Evolutionary conservation across 305 asterid species (phyloP).

Genomic region (Fraxinus sp.): DNA sequence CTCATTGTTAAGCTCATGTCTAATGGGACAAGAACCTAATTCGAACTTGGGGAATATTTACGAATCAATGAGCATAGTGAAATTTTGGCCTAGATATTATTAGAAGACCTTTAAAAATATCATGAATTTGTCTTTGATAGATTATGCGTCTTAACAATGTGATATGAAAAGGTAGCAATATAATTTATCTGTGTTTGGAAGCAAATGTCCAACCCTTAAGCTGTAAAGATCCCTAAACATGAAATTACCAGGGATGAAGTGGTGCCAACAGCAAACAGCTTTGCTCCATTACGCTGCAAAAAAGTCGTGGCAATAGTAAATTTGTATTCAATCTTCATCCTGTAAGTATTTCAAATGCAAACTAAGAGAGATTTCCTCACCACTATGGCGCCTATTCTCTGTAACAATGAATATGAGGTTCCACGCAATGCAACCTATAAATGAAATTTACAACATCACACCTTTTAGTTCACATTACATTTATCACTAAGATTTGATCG

Average conservation of each 20-base stretch:
- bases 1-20: background rate
- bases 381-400: background rate
- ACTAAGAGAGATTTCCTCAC: slow-evolving; percentile 17
- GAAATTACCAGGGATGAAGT: slow-evolving; percentile 70
- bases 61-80: background rate
- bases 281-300: slow-evolving; percentile 70
- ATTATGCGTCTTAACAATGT: slow-evolving; percentile 3
- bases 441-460: slow-evolving; percentile 24
- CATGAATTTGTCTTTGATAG: background rate
- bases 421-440: slow-evolving; percentile 77
- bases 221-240: background rate
- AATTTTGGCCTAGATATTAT: background rate
- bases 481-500: background rate
- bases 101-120: background rate
- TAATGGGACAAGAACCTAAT: background rate
- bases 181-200: background rate
- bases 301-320: no score
- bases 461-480: slow-evolving; percentile 7
- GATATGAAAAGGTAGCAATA: background rate
- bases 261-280: slow-evolving; percentile 87
- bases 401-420: slow-evolving; percentile 41
- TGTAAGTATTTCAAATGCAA: background rate
- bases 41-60: background rate
- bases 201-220: background rate
- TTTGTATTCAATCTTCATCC: slow-evolving; percentile 1